Evolutionary conservation across 352 stramenopile species (phyloP).

Genomic region (Blastocystis sp.): DNA sequence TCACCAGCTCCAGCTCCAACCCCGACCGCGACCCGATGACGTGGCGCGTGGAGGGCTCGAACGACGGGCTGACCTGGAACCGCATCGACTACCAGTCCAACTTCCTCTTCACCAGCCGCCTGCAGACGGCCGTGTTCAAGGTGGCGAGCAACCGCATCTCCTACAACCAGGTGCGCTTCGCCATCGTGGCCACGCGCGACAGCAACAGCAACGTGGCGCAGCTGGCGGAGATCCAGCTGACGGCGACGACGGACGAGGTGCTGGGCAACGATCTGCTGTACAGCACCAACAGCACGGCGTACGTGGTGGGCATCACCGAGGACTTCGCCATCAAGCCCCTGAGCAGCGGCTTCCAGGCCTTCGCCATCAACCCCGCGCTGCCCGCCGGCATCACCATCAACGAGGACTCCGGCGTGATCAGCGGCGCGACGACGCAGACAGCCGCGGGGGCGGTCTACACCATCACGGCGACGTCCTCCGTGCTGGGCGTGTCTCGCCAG

Average conservation of each 20-base stretch:
- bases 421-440: slow-evolving; percentile 13
- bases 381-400: slow-evolving; percentile 50
- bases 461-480: slow-evolving; percentile 26
- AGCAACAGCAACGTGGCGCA: slow-evolving; percentile 1
- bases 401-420: slow-evolving; percentile 58
- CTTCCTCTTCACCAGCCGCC: slow-evolving; percentile 30
- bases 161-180: slow-evolving; percentile 45
- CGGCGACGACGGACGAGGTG: slow-evolving; percentile 18
- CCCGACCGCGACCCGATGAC: slow-evolving; percentile 50
- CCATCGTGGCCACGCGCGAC: slow-evolving; percentile 16
- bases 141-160: slow-evolving; percentile 41
- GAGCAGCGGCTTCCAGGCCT: slow-evolving; percentile 39
- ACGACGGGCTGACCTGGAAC: slow-evolving; percentile 61
- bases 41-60: slow-evolving; percentile 65
- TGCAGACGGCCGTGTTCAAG: slow-evolving; percentile 38
- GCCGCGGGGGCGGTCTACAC: background rate
- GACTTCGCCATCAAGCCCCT: slow-evolving; percentile 48
- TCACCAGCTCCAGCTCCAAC: slow-evolving; percentile 31
- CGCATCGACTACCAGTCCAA: slow-evolving; percentile 62
- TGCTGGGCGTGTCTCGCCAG: background rate
- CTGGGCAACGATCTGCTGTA: background rate
- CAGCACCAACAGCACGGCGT: background rate
- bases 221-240: slow-evolving; percentile 46
- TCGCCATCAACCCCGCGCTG: slow-evolving; percentile 36
- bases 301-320: slow-evolving; percentile 45